phyloP scores from a whole-genome alignment of 164 flowering plant genomes.

The Euptelea pleiosperma region DNA sequence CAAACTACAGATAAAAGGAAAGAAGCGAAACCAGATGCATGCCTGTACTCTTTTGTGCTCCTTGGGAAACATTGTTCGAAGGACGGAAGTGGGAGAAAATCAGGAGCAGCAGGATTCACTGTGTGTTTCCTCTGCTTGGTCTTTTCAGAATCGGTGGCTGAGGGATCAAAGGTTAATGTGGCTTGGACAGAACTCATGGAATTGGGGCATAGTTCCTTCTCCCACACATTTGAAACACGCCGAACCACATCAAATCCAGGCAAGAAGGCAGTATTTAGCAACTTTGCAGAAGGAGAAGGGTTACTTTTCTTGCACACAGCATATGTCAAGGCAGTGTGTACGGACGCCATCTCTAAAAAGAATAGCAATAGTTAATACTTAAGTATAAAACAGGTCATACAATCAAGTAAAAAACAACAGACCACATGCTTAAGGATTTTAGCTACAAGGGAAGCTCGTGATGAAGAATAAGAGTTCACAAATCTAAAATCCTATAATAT shows the following conservation, averaged over 20 bases:
- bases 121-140: slow-evolving; percentile 65
- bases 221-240: slow-evolving; percentile 29
- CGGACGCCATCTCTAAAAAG: slow-evolving; percentile 59
- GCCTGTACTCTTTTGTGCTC: slow-evolving; percentile 87
- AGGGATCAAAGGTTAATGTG: slow-evolving; percentile 76
- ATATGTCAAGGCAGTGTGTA: slow-evolving; percentile 49
- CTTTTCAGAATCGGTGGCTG: slow-evolving; percentile 44
- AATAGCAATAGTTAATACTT: no score
- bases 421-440: no score
- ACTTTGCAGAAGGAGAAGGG: slow-evolving; percentile 31
- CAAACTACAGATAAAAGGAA: no score
- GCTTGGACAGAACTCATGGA: slow-evolving; percentile 38
- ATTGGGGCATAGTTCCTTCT: slow-evolving; percentile 29
- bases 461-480: no score
- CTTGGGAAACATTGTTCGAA: slow-evolving; percentile 89
- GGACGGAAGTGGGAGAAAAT: slow-evolving; percentile 83
- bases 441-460: no score
- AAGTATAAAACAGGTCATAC: no score
- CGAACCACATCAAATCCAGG: slow-evolving; percentile 53
- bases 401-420: no score
- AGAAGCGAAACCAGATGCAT: background rate
- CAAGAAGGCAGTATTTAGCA: slow-evolving; percentile 46
- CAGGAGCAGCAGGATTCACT: slow-evolving; percentile 82
- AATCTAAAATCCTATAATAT: no score
- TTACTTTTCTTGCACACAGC: slow-evolving; percentile 50